These are phyloP conservation scores for Globisporangium acanthophoron DNA, from an alignment of 352 stramenopile species.

Conservation along the genomic window DNA sequence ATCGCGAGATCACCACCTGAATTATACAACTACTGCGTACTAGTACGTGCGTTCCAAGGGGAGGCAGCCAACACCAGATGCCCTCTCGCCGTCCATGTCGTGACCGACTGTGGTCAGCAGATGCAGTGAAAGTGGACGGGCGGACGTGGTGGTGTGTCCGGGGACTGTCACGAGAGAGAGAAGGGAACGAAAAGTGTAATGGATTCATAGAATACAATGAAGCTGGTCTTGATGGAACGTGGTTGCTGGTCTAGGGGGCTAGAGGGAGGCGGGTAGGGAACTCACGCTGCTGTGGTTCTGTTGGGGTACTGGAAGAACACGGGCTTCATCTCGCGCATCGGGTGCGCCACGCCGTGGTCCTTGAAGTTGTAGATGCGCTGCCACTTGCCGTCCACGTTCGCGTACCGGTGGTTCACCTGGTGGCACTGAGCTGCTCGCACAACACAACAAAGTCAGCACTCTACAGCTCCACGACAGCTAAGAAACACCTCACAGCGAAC, in stretches of 20 bases:
- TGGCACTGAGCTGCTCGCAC: slow-evolving; percentile 36
- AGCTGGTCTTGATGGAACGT: background rate
- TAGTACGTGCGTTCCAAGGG: too few species aligned
- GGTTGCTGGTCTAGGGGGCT: background rate
- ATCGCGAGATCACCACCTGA: too few species aligned
- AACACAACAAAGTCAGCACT: slow-evolving; percentile 5
- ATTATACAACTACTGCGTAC: too few species aligned
- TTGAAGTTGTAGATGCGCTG: slow-evolving; percentile 73
- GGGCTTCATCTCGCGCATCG: slow-evolving; percentile 64
- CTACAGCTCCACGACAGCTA: background rate
- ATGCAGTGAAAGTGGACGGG: too few species aligned
- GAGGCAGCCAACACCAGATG: too few species aligned
- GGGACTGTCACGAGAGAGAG: too few species aligned
- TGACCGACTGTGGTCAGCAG: too few species aligned
- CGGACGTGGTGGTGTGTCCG: too few species aligned
- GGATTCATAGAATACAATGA: too few species aligned
- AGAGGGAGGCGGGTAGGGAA: too few species aligned
- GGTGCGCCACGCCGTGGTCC: slow-evolving; percentile 47
- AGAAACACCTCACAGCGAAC: background rate
- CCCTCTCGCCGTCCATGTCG: too few species aligned
- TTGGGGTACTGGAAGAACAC: slow-evolving; percentile 55
- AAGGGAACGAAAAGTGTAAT: too few species aligned
- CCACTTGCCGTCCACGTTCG: slow-evolving; percentile 79
- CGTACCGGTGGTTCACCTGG: slow-evolving; percentile 66
- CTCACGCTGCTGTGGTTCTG: background rate